Conservation (phyloP, 2,329 filamentous ascomycete species). For the Scopulariopsis brevicaulis region DNA sequence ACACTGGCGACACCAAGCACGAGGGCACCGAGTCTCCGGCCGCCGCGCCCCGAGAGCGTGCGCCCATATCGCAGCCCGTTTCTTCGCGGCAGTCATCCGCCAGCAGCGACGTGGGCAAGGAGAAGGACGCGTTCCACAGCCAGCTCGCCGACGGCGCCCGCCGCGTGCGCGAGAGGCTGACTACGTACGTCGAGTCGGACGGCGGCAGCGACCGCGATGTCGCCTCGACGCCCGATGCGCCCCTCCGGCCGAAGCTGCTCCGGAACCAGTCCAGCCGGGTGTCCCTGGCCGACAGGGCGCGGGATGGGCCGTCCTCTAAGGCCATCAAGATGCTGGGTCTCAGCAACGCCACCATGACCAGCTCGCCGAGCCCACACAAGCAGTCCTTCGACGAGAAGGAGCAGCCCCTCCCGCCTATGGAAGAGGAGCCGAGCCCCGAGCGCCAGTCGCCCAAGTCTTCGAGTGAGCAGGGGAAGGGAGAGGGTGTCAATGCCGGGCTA, state of each 20-base stretch:
- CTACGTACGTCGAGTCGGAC: slow-evolving; percentile 55
- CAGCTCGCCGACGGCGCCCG: slow-evolving; percentile 61
- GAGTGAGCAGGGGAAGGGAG: slow-evolving; percentile 21
- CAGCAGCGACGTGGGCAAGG: slow-evolving; percentile 12
- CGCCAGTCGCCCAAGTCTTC: slow-evolving; percentile 7
- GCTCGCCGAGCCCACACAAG: slow-evolving; percentile 22
- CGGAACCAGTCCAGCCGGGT: slow-evolving; percentile 57
- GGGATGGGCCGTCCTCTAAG: slow-evolving; percentile 36
- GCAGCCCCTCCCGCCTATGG: slow-evolving; percentile 13
- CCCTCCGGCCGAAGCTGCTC: slow-evolving; percentile 41
- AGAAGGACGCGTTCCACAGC: slow-evolving; percentile 60
- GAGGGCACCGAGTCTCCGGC: background rate
- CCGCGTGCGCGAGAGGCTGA: slow-evolving; percentile 62
- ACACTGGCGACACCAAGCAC: background rate
- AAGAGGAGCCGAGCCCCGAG: slow-evolving; percentile 11
- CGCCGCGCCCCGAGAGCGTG: background rate
- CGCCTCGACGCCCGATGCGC: slow-evolving; percentile 7
- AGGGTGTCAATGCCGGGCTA: slow-evolving; percentile 35
- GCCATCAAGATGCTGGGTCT: slow-evolving; percentile 51
- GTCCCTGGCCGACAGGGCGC: slow-evolving; percentile 42
- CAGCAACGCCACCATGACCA: slow-evolving; percentile 27
- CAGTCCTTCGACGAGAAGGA: slow-evolving; percentile 20
- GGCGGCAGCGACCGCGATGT: background rate
- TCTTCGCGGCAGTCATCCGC: background rate
- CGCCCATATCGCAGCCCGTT: background rate